Percentiles rank a stretch among this genome's conserved stretches.
Evolutionary conservation across 2,329 filamentous ascomycete genomes (phyloP).

Genomic region (Atkinsonella texensis): DNA sequence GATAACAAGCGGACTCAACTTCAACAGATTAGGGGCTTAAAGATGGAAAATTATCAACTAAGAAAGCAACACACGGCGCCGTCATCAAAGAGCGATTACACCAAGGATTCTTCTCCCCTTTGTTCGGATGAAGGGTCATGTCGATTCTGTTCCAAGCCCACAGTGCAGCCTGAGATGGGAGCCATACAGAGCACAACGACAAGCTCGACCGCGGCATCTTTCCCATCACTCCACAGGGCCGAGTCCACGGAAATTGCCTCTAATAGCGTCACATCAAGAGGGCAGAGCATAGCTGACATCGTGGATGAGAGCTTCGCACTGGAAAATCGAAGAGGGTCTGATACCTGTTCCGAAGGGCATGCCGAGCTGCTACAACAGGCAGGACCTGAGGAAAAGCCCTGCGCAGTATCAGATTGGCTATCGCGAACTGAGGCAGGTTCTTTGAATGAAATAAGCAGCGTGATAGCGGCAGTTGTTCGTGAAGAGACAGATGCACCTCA

Average conservation of each 20-base stretch:
- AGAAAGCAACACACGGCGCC: background rate
- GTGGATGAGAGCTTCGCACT: background rate
- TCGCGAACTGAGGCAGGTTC: background rate
- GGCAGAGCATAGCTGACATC: background rate
- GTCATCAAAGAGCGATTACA: background rate
- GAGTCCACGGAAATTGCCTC: background rate
- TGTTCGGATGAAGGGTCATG: background rate
- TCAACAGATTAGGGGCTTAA: background rate
- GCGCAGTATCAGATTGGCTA: background rate
- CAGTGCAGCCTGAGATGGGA: background rate
- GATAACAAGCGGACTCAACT: too few relatives aligned
- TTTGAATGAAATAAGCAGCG: background rate
- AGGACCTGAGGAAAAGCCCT: too few relatives aligned
- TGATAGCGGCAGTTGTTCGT: too few relatives aligned
- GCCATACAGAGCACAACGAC: background rate
- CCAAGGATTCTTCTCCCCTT: background rate
- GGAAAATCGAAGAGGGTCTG: background rate
- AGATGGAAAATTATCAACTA: background rate
- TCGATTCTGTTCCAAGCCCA: background rate
- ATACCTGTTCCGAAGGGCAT: constrained; percentile 1
- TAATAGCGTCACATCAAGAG: background rate
- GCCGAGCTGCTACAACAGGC: background rate
- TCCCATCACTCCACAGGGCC: background rate
- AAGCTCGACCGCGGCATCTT: background rate
- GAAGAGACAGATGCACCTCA: background rate